These are phyloP conservation scores for Musa itinerans DNA, from an alignment of 176 grass and related monocot species.

Conservation along the genomic window DNA sequence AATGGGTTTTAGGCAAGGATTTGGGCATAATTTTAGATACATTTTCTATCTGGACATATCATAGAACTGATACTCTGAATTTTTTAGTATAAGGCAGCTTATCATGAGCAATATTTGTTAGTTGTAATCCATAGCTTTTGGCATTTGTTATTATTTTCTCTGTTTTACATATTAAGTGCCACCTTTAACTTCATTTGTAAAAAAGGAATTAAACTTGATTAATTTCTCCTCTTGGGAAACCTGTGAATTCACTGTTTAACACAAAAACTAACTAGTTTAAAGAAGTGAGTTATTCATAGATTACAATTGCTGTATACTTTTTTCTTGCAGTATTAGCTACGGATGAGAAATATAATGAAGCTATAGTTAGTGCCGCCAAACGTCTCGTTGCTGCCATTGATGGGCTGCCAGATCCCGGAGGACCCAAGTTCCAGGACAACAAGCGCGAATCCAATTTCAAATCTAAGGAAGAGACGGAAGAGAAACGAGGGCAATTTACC, in stretches of 20 bases:
- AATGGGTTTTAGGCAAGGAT: too few relatives aligned
- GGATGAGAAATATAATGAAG: conserved; percentile 97
- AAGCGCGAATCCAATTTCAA: conserved; percentile 96
- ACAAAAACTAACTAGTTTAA: too few relatives aligned
- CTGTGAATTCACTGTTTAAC: too few relatives aligned
- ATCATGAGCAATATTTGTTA: too few relatives aligned
- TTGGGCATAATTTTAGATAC: too few relatives aligned
- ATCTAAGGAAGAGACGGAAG: conserved; percentile 78
- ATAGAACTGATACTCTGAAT: too few relatives aligned
- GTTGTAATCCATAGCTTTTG: too few relatives aligned
- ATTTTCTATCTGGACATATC: too few relatives aligned
- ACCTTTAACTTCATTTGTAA: background rate
- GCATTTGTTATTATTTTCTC: background rate
- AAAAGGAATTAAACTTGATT: background rate
- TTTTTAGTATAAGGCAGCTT: too few relatives aligned
- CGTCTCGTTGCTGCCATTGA: conserved; percentile 76
- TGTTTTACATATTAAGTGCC: background rate
- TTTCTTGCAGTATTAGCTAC: conserved; percentile 67
- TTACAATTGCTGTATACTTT: background rate
- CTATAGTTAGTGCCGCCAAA: conserved; percentile 49
- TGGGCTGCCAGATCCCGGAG: conserved; percentile 73
- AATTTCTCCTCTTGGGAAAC: background rate
- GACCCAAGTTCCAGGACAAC: conserved; percentile 80
- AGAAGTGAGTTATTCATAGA: too few relatives aligned
- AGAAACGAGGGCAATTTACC: conserved; percentile 93